phyloP scores from a whole-genome alignment of 768 basidiomycete genomes.

The Boletus tylopilopsis region DNA sequence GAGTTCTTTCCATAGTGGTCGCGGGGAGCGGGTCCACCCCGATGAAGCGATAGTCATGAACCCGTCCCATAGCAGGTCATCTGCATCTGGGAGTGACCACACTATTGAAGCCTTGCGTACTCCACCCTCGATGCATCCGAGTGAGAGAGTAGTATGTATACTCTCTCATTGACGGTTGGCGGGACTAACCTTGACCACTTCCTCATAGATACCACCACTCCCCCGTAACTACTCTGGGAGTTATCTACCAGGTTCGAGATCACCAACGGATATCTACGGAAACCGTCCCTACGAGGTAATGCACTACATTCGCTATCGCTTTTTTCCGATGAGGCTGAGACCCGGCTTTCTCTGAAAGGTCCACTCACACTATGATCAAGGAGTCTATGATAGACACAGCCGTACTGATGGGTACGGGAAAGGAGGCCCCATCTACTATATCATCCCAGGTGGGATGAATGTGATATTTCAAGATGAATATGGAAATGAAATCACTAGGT shows the following conservation, averaged over 20 bases:
- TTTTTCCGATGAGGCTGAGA: background rate
- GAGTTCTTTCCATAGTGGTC: conserved; percentile 22
- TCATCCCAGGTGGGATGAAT: conserved; percentile 61
- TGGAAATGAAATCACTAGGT: conserved; percentile 65
- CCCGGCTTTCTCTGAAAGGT: conserved; percentile 17
- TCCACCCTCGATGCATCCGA: conserved; percentile 19
- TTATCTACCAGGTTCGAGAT: conserved; percentile 15
- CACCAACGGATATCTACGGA: conserved; percentile 31
- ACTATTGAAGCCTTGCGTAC: conserved; percentile 28
- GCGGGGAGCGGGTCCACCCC: conserved; percentile 11
- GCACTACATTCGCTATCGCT: conserved; percentile 9
- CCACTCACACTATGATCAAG: conserved; percentile 24
- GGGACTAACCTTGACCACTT: background rate
- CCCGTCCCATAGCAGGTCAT: conserved; percentile 17
- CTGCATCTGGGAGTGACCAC: conserved; percentile 26
- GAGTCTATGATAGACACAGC: conserved; percentile 23
- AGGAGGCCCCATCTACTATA: conserved; percentile 46
- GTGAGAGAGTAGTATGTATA: conserved; percentile 25
- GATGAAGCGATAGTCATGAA: conserved; percentile 23
- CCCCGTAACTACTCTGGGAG: conserved; percentile 21
- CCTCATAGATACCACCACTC: conserved; percentile 27
- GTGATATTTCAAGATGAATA: conserved; percentile 66
- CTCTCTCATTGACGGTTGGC: no score
- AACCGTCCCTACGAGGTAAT: conserved; percentile 18
- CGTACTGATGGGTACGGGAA: conserved; percentile 16